A percentile compares a stretch with the other conserved stretches of the same genome.
Conservation (phyloP, 805 yeast species). For the Nakazawaea wyomingensis region DNA sequence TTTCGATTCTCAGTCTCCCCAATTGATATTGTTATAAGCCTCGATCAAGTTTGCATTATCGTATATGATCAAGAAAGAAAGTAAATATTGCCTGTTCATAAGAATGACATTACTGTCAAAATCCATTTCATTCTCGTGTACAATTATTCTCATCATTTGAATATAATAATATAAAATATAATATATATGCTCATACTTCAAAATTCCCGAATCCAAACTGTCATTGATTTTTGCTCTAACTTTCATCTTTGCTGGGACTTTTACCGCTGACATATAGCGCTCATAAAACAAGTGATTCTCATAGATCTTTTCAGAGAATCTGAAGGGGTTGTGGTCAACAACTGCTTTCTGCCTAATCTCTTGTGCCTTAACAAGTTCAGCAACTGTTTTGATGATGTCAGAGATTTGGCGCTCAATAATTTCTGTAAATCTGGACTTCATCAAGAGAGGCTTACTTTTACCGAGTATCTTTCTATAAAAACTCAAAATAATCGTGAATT, state of each 20-base stretch:
- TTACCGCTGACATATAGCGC: too few species aligned
- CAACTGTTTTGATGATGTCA: not conserved
- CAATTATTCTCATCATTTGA: not conserved
- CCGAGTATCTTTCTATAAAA: not conserved
- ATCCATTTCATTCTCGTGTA: not conserved
- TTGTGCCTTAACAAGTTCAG: not conserved
- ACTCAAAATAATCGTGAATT: conserved; percentile 3
- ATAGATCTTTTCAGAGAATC: too few species aligned
- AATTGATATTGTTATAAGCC: conserved; percentile 9
- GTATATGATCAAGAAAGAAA: conserved; percentile 19
- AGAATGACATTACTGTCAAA: not conserved
- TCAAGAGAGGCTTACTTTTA: not conserved
- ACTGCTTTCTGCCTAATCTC: too few species aligned
- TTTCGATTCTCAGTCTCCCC: not conserved
- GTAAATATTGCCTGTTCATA: conserved; percentile 12
- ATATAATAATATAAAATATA: conserved; percentile 4
- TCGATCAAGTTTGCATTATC: conserved; percentile 16
- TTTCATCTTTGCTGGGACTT: not conserved
- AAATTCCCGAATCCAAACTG: not conserved
- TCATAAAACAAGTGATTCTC: not conserved
- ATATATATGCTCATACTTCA: not conserved
- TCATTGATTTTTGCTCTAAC: not conserved
- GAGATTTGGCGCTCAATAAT: not conserved
- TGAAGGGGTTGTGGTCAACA: too few species aligned
- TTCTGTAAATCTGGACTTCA: not conserved